These are phyloP conservation scores for Brassica hybrid DNA, from an alignment of 441 rosid species.

Conservation along the genomic window DNA sequence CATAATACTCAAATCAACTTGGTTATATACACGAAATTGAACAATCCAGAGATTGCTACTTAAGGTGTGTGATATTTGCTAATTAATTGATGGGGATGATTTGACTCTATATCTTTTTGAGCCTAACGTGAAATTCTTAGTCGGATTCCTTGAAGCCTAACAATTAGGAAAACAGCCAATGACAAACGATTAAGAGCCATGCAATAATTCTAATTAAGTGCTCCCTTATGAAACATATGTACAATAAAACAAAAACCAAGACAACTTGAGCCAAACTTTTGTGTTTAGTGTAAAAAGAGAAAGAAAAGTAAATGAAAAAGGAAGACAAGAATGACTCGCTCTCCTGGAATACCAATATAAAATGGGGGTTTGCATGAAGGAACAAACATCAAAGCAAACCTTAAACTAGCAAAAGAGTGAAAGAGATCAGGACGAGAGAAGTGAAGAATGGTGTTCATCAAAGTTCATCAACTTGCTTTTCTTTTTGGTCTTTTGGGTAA, in stretches of 20 bases:
- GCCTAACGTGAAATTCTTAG: constrained; percentile 19
- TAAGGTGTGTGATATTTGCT: constrained; percentile 4
- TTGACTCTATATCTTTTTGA: constrained; percentile 1
- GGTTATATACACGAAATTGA: constrained; percentile 12
- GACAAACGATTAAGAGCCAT: constrained; percentile 29
- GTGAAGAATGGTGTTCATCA: constrained; percentile 50
- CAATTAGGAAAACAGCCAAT: constrained; percentile 31
- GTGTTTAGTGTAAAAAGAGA: not conserved
- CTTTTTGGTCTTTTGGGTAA: constrained; percentile 68
- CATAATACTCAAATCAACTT: not conserved
- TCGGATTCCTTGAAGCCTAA: constrained; percentile 39
- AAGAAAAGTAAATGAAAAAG: not conserved
- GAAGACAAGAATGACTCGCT: constrained; percentile 16
- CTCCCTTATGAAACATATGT: constrained; percentile 12
- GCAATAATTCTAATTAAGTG: constrained; percentile 19
- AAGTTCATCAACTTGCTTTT: constrained; percentile 52
- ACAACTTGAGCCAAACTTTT: constrained; percentile 33
- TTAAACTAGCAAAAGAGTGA: constrained; percentile 11
- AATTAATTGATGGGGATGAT: constrained; percentile 16
- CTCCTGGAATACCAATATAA: constrained; percentile 33
- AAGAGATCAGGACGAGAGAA: constrained; percentile 9
- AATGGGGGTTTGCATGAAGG: constrained; percentile 23
- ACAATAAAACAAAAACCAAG: constrained; percentile 25
- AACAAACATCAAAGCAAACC: constrained; percentile 26
- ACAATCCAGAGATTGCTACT: not conserved